Base-by-base conservation (phyloP, 2,329 filamentous ascomycete genomes). In the Furcasterigmium furcatum region DNA sequence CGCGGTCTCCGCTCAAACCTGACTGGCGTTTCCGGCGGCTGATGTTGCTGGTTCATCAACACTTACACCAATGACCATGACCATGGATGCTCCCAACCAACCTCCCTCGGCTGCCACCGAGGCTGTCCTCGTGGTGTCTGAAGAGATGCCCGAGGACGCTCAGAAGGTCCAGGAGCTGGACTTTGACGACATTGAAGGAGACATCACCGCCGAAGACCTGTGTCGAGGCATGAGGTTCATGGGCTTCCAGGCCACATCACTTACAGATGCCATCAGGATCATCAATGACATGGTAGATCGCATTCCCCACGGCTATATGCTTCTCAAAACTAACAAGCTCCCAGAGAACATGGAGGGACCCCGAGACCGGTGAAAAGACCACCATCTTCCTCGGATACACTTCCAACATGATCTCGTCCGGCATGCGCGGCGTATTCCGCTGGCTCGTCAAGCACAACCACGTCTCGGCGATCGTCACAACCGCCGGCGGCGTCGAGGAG, bases 351-450 rank as follows among this genome's bases (percentile, higher is more conserved):
- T 97, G 89, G 85, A 77, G 77, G 50, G 87, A 96, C 62, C 82
- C 88, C 1, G 87, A 91, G 59, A 88, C 88, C 2, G 82, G 81
- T 13, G 82, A 87, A 21, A 80, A 80, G 58, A 94, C 94, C 16
- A 97, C 94, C 49, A 92, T 99, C 57, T 97, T 99, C 68, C 81
- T 99, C 9, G 94, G 94, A 46, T 99, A 96, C 71, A 99, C 94
- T 9, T 96, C 90, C 42, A 99, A 99, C 64, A 78, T 99, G 57
- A 96, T 99, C 59, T 97, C 94, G 0, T 99, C 92, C 4, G 94
- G 94, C 9, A 80, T 99, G 24, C 83, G 94, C 44, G 91, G 95
- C 54, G 91, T 91, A 29, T 74, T 99, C 53, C 88, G 94, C 46
- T 99, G 91, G 72, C 81, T 99, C 1, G 91, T 95, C 38, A 81